Evolutionary conservation across 805 yeast species (phyloP).

Genomic region (Cyberlindnera mississippiensis): DNA sequence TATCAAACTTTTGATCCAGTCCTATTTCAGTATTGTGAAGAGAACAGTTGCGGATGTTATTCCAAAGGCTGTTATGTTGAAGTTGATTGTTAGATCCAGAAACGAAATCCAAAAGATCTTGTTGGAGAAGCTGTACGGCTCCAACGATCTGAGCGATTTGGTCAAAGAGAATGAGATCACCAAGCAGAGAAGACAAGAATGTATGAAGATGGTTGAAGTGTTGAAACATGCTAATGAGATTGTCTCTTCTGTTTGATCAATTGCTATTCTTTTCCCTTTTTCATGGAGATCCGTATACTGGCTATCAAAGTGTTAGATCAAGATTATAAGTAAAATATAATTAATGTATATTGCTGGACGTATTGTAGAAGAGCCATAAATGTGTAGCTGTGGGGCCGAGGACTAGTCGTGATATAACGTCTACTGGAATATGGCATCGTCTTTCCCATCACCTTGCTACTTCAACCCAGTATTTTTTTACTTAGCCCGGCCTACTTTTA

Average conservation of each 20-base stretch:
- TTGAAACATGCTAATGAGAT: conserved; percentile 86
- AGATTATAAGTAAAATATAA: background rate
- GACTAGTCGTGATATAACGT: no score
- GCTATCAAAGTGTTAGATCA: background rate
- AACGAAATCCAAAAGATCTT: conserved; percentile 87
- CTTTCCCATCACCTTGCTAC: no score
- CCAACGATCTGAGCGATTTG: conserved; percentile 67
- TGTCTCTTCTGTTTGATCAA: conserved; percentile 38
- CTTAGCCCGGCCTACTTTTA: no score
- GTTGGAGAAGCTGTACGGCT: conserved; percentile 79
- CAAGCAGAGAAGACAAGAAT: conserved; percentile 91
- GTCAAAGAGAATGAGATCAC: conserved; percentile 91
- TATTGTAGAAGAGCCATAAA: no score
- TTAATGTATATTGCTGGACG: background rate
- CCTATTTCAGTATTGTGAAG: conserved; percentile 90
- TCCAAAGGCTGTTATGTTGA: conserved; percentile 94
- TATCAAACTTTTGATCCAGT: conserved; percentile 83
- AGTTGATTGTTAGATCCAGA: conserved; percentile 79
- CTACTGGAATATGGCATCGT: no score
- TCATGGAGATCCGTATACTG: background rate
- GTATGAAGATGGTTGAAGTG: conserved; percentile 92
- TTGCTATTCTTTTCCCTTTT: background rate
- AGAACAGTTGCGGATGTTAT: conserved; percentile 89
- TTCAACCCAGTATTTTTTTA: no score
- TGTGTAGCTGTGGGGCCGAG: no score